Conservation (phyloP, 345 rosid species). For the Gossypium bickii region DNA sequence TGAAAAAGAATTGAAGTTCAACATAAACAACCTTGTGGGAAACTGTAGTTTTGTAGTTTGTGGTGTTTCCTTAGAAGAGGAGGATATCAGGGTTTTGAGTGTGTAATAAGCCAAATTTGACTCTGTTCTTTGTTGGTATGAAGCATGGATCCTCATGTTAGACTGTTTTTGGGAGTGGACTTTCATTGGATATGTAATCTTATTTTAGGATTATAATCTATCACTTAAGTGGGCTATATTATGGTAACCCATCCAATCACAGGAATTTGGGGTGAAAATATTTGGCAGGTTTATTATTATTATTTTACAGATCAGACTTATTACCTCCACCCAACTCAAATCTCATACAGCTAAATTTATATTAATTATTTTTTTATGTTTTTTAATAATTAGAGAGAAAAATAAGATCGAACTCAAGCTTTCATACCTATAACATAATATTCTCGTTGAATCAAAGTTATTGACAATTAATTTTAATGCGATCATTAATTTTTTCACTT, state of each 20-base stretch:
- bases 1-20: conserved; percentile 42
- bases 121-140: not conserved
- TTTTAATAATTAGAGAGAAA: too few species aligned
- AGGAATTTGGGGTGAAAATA: not conserved
- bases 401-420: accelerated
- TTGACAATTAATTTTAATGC: too few species aligned
- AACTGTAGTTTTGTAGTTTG: not conserved
- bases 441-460: too few species aligned
- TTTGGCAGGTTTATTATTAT: too few species aligned
- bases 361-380: too few species aligned
- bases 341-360: too few species aligned
- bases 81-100: not conserved
- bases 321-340: too few species aligned
- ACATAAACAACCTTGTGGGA: not conserved
- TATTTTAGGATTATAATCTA: too few species aligned
- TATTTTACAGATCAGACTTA: too few species aligned
- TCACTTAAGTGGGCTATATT: not conserved
- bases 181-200: not conserved
- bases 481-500: too few species aligned
- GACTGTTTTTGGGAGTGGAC: not conserved
- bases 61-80: not conserved
- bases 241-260: too few species aligned
- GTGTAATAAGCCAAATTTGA: not conserved
- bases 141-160: conserved; percentile 3
- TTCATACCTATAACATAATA: too few species aligned